Evolutionary conservation across 805 yeast species (phyloP), one percentile per base, ranked within the genome.

Genomic region (Candida broadrunensis): DNA sequence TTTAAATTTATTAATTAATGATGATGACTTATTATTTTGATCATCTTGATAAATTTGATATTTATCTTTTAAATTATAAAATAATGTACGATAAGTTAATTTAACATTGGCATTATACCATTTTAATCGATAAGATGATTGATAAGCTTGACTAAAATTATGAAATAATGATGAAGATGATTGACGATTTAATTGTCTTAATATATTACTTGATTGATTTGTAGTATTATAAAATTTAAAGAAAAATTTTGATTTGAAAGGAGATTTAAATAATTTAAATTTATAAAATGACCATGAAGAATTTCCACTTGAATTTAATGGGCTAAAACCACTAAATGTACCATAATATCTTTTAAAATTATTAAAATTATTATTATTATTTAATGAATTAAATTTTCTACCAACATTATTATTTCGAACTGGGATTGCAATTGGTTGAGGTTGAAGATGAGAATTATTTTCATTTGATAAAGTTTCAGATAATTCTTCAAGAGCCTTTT

Each of bases 401-500:
- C 23, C 14, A 18, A n/a, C 15, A 18, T 13, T 14, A 16, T 8
- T 27, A 13, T 25, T n/a, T 19, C 33, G 19, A 3, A 69, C 74
- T 11, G 42, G 41, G n/a, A 43, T 26, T 3, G 80, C 78, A 4
- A 72, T 66, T 15, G 65, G 67, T 6, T 62, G 56, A 3, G 64
- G 65, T 2, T 67, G 60, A 25, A 50, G 60, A 12, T 55, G 63
- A 12, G 48, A 47, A 16, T 56, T 57, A 29, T 57, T 54, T 24
- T 53, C 53, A n/a, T 54, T 46, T 21, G 55, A 48, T 27, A 63
- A 44, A 24, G 49, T 60, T 48, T 67, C 70, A 26, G 70, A 67
- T 40, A 77, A 60, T 43, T 77, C 81, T 47, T 74, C 73, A 19
- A 77, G 62, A 21, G 71, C 67, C 52, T 70, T 70, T 43, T 72